Conservation (phyloP, 345 rosid species). For the Pistacia integerrima region DNA sequence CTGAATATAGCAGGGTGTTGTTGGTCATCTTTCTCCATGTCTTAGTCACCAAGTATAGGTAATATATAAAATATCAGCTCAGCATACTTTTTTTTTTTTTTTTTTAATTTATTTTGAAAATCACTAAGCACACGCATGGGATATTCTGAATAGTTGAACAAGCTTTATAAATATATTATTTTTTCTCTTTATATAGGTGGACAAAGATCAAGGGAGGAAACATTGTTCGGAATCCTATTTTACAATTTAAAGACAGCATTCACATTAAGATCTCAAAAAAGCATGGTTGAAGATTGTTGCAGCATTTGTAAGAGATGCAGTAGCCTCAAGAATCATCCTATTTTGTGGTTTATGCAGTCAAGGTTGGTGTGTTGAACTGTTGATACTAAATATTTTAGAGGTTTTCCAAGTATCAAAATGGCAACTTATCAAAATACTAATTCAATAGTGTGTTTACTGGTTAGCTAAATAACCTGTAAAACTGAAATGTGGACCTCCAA, state of each 20-base stretch:
- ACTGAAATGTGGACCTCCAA: too few relatives aligned
- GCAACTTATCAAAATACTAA: too few relatives aligned
- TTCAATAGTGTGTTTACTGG: too few relatives aligned
- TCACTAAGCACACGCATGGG: too few relatives aligned
- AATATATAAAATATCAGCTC: neutral
- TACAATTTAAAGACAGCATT: conserved; percentile 18
- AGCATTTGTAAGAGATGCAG: neutral
- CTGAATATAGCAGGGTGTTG: conserved; percentile 20
- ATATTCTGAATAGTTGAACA: neutral
- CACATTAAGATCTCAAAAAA: neutral
- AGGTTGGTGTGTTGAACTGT: too few relatives aligned
- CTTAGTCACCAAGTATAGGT: conserved; percentile 34
- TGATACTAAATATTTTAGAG: too few relatives aligned
- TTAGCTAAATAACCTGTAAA: too few relatives aligned
- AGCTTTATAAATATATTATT: neutral
- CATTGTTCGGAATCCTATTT: conserved; percentile 7
- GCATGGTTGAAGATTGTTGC: neutral
- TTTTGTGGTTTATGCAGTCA: too few relatives aligned
- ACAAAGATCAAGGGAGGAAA: conserved; percentile 21
- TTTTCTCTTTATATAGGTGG: conserved; percentile 20
- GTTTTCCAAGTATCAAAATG: too few relatives aligned
- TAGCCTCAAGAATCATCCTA: too few relatives aligned
- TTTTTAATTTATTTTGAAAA: too few relatives aligned
- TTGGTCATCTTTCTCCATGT: conserved; percentile 25
- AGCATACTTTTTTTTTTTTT: too few relatives aligned